phyloP scores from a whole-genome alignment of 2,329 filamentous ascomycete species.

The Neocatenulostroma microsporum region DNA sequence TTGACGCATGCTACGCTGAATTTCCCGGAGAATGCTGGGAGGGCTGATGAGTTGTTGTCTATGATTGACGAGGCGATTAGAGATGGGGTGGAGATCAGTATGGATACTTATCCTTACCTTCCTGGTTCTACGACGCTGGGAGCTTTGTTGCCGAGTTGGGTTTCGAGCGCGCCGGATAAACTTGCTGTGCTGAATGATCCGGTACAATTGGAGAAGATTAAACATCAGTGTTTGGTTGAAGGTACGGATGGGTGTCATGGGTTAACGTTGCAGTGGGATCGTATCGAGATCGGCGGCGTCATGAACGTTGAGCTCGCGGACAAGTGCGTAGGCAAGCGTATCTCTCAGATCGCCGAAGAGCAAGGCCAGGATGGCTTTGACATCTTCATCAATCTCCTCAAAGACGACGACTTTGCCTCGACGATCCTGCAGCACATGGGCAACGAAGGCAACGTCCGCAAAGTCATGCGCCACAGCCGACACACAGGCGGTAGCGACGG shows the following conservation, averaged over 20 bases:
- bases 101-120: slow-evolving; percentile 25
- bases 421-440: slow-evolving; percentile 23
- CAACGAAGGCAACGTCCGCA: slow-evolving; percentile 22
- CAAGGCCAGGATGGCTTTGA: slow-evolving; percentile 19
- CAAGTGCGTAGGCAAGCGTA: slow-evolving; percentile 21
- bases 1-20: slow-evolving; percentile 26
- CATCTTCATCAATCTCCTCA: slow-evolving; percentile 20
- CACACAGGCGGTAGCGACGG: slow-evolving; percentile 24
- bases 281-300: slow-evolving; percentile 23
- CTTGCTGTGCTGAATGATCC: slow-evolving; percentile 17
- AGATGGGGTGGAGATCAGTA: slow-evolving; percentile 19
- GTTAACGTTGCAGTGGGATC: slow-evolving; percentile 21
- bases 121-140: slow-evolving; percentile 23
- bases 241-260: slow-evolving; percentile 24
- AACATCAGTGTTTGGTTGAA: slow-evolving; percentile 16
- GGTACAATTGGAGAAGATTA: slow-evolving; percentile 15
- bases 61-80: slow-evolving; percentile 22
- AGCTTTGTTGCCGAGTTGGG: slow-evolving; percentile 21
- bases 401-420: slow-evolving; percentile 21
- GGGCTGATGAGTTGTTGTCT: slow-evolving; percentile 19
- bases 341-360: slow-evolving; percentile 19
- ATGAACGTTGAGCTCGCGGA: slow-evolving; percentile 13
- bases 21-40: slow-evolving; percentile 21
- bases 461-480: slow-evolving; percentile 20
- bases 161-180: slow-evolving; percentile 15